phyloP scores from a whole-genome alignment of 2,329 filamentous ascomycete genomes.

The Dothideomycetidae sp. region DNA sequence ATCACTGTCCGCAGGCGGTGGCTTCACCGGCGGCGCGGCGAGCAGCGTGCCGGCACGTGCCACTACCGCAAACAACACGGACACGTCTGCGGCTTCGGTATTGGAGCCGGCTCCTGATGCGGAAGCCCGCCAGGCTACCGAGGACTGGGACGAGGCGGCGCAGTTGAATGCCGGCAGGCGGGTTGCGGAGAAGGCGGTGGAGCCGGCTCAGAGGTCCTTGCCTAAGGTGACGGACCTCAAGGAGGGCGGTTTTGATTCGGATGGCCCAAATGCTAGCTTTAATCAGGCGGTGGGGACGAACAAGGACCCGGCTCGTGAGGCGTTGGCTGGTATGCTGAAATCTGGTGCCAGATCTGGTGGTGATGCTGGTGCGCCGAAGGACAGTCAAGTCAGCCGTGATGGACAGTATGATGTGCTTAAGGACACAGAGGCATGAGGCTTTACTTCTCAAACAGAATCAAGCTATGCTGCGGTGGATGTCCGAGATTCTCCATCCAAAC shows the following conservation, averaged over 20 bases:
- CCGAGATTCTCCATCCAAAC: too few species aligned
- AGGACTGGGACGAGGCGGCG: conserved; percentile 26
- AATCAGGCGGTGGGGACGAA: conserved; percentile 38
- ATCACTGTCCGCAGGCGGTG: conserved; percentile 46
- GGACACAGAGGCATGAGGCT: conserved; percentile 9
- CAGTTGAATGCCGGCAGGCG: conserved; percentile 28
- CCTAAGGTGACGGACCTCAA: conserved; percentile 38
- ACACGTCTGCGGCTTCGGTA: conserved; percentile 38
- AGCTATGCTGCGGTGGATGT: too few species aligned
- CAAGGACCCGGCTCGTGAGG: conserved; percentile 41
- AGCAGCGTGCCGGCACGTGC: conserved; percentile 37
- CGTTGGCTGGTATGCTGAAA: conserved; percentile 22
- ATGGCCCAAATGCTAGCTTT: conserved; percentile 36
- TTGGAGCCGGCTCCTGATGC: conserved; percentile 36
- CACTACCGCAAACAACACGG: conserved; percentile 42
- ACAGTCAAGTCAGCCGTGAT: conserved; percentile 7
- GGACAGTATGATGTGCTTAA: conserved; percentile 8
- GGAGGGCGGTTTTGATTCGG: conserved; percentile 33
- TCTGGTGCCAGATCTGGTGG: conserved; percentile 7
- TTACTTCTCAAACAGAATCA: too few species aligned
- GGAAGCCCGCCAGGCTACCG: conserved; percentile 30
- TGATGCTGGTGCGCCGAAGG: conserved; percentile 4
- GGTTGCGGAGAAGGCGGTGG: conserved; percentile 19
- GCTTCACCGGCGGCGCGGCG: conserved; percentile 47
- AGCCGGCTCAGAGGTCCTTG: conserved; percentile 27